Percentiles rank a stretch among this genome's conserved stretches.
Evolutionary conservation across 805 yeast genomes (phyloP).

Genomic region (Yarrowia osloensis): DNA sequence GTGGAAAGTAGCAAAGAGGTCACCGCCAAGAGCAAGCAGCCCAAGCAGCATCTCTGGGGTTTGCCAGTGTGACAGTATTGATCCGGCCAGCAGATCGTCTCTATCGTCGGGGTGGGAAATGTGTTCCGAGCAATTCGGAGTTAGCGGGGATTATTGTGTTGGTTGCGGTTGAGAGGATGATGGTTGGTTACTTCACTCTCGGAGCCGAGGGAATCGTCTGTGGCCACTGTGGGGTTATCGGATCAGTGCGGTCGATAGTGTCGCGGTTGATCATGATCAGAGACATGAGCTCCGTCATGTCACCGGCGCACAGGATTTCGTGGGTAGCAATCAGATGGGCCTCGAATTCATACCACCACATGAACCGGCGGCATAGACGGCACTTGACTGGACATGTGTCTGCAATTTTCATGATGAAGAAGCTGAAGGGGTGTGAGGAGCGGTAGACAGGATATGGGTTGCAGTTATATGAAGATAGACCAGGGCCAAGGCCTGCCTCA

Average conservation of each 20-base stretch:
- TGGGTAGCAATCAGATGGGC: conserved; percentile 25
- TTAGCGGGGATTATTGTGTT: background rate
- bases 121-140: background rate
- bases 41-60: background rate
- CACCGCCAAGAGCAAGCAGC: background rate
- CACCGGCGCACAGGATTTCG: conserved; percentile 18
- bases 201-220: background rate
- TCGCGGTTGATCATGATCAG: background rate
- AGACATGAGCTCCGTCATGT: conserved; percentile 7
- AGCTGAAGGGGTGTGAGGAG: background rate
- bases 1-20: background rate
- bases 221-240: background rate
- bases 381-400: conserved; percentile 16
- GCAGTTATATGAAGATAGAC: background rate
- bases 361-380: conserved; percentile 8
- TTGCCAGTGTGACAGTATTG: background rate
- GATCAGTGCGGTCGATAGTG: background rate
- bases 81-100: background rate
- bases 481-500: background rate
- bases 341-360: conserved; percentile 25
- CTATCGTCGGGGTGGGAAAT: background rate
- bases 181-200: background rate
- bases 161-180: background rate
- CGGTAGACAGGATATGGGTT: background rate
- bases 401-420: conserved; percentile 4